These are phyloP conservation scores for Notholithocarpus densiflorus DNA, from an alignment of 306 rosid species.

Conservation along the genomic window DNA sequence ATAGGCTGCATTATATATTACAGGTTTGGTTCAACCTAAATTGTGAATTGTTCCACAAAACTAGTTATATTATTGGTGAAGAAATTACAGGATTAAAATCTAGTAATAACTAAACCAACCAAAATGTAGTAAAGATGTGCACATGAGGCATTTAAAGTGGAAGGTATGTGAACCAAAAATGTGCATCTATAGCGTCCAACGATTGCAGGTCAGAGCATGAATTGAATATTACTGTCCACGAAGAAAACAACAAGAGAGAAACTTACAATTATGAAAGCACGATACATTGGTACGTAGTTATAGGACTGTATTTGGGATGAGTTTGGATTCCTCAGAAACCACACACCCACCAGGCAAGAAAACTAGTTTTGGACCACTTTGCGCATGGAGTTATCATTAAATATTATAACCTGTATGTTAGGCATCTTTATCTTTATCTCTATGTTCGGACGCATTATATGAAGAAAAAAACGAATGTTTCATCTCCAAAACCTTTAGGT, in stretches of 20 bases:
- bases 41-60: background rate
- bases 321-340: background rate
- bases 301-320: too few species aligned
- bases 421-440: background rate
- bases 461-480: background rate
- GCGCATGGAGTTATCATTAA: background rate
- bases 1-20: background rate
- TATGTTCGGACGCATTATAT: background rate
- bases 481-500: background rate
- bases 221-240: background rate
- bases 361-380: background rate
- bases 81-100: background rate
- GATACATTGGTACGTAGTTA: too few species aligned
- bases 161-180: slow-evolving; percentile 21
- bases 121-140: background rate
- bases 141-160: background rate
- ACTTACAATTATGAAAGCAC: background rate
- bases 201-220: background rate
- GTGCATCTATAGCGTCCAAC: background rate
- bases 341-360: background rate
- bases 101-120: background rate
- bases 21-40: background rate
- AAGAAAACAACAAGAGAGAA: slow-evolving; percentile 7
- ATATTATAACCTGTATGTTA: background rate
- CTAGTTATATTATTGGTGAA: background rate